Evolutionary conservation across 179 eudicot species (phyloP).

Genomic region (Silene coronaria): DNA sequence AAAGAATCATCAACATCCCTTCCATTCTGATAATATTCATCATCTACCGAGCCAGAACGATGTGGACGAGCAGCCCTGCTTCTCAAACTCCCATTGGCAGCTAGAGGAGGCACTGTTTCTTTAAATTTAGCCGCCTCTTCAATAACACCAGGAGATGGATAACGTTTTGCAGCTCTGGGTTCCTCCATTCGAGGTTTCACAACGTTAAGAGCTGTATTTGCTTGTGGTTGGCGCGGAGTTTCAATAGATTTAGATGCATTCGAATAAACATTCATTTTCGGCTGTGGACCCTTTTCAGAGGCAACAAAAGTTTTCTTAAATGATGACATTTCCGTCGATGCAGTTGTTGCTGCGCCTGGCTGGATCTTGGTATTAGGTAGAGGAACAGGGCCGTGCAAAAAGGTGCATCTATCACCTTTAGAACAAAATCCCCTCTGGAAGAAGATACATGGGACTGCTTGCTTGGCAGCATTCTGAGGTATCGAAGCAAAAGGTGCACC

Average conservation of each 20-base stretch:
- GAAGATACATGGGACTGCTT: slow-evolving; percentile 67
- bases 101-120: slow-evolving; percentile 27
- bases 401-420: slow-evolving; percentile 73
- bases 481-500: slow-evolving; percentile 28
- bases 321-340: slow-evolving; percentile 36
- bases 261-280: slow-evolving; percentile 28
- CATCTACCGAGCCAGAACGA: slow-evolving; percentile 39
- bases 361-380: slow-evolving; percentile 36
- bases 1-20: slow-evolving; percentile 66
- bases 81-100: slow-evolving; percentile 35
- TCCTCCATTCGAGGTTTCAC: slow-evolving; percentile 35
- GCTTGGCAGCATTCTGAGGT: slow-evolving; percentile 46
- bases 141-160: slow-evolving; percentile 21
- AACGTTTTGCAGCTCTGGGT: slow-evolving; percentile 26
- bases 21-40: slow-evolving; percentile 37
- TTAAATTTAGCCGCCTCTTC: slow-evolving; percentile 37
- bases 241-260: slow-evolving; percentile 34
- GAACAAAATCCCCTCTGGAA: slow-evolving; percentile 76
- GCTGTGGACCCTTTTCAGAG: slow-evolving; percentile 49
- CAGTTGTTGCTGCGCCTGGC: slow-evolving; percentile 31
- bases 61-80: slow-evolving; percentile 36
- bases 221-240: slow-evolving; percentile 31
- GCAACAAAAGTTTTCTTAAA: slow-evolving; percentile 41
- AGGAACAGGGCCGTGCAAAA: slow-evolving; percentile 47
- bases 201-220: slow-evolving; percentile 26